Evolutionary conservation across 1,139 yeast genomes (phyloP).

Genomic region (Kodamaea alishanica): DNA sequence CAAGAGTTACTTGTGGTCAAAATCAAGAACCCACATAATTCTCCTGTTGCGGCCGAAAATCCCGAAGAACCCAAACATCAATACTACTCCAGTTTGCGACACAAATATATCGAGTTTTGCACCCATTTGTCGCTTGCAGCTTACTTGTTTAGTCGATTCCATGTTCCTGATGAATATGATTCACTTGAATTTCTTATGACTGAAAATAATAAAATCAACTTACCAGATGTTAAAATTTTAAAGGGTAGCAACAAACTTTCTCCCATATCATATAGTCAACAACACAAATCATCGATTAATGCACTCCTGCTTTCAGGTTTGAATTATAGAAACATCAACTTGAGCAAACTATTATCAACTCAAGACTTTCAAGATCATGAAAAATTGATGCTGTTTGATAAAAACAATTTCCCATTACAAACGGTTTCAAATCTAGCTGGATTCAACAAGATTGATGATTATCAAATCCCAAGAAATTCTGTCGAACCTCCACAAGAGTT

Average conservation of each 20-base stretch:
- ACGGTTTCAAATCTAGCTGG: slow-evolving; percentile 24
- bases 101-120: slow-evolving; percentile 28
- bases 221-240: slow-evolving; percentile 22
- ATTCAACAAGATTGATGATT: slow-evolving; percentile 19
- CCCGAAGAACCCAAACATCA: slow-evolving; percentile 3
- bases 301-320: slow-evolving; percentile 22
- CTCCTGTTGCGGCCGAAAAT: too few species aligned
- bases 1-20: neutral
- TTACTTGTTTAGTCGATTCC: slow-evolving; percentile 30
- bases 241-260: slow-evolving; percentile 26
- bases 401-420: slow-evolving; percentile 16
- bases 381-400: slow-evolving; percentile 9
- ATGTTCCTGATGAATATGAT: slow-evolving; percentile 29
- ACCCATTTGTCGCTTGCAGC: slow-evolving; percentile 29
- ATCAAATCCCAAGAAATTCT: slow-evolving; percentile 20
- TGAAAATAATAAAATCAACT: slow-evolving; percentile 11
- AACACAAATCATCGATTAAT: slow-evolving; percentile 24
- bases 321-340: slow-evolving; percentile 20
- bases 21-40: too few species aligned
- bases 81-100: slow-evolving; percentile 23
- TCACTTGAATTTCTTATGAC: slow-evolving; percentile 19
- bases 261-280: slow-evolving; percentile 27
- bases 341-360: slow-evolving; percentile 20
- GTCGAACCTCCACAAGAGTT: slow-evolving; percentile 29
- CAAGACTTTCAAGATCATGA: slow-evolving; percentile 13